These are phyloP conservation scores for Solanum paucissectum DNA, from an alignment of 257 asterid species.

Conservation along the genomic window DNA sequence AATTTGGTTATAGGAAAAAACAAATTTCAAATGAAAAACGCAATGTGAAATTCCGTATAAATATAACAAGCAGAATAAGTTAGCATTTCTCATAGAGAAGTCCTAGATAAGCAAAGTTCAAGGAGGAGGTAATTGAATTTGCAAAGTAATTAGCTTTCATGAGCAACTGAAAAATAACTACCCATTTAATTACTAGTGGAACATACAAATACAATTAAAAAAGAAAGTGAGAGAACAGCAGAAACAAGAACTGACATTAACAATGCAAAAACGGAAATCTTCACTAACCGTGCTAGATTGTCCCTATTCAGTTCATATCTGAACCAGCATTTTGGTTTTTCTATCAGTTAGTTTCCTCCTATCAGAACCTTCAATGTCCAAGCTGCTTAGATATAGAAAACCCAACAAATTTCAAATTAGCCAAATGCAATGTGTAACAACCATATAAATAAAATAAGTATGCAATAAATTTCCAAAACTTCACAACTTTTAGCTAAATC, in stretches of 20 bases:
- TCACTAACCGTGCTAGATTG: constrained; percentile 29
- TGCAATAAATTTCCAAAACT: neutral
- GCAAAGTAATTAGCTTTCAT: neutral
- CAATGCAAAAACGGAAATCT: constrained; percentile 38
- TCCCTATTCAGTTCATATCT: constrained; percentile 8
- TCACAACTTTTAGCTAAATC: neutral
- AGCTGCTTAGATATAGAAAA: neutral
- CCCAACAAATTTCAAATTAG: neutral
- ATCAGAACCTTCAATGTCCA: neutral
- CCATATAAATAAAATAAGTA: neutral
- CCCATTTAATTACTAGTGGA: neutral
- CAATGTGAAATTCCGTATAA: neutral
- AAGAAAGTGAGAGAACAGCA: neutral
- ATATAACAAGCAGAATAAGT: neutral
- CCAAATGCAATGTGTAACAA: neutral
- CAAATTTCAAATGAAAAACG: neutral
- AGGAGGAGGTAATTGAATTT: neutral
- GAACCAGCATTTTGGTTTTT: constrained; percentile 8
- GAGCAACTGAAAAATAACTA: neutral
- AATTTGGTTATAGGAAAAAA: neutral
- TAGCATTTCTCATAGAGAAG: neutral
- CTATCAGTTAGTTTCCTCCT: neutral
- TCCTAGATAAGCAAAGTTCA: neutral
- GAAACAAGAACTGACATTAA: constrained; percentile 26
- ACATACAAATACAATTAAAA: neutral